Evolutionary conservation across 441 rosid genomes (phyloP).

Genomic region (Populus hybrid): DNA sequence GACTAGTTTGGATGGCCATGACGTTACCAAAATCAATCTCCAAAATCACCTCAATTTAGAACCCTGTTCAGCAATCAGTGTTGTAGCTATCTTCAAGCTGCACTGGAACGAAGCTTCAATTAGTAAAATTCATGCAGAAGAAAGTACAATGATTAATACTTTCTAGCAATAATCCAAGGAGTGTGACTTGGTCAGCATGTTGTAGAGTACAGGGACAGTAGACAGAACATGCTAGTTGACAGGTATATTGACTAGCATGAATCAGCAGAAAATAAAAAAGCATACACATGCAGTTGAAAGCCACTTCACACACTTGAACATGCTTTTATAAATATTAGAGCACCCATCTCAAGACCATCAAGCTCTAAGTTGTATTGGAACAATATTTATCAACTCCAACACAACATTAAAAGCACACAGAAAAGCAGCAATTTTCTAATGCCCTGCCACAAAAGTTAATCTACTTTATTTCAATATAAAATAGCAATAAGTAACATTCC

Average conservation of each 20-base stretch:
- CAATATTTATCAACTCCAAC: too few relatives aligned
- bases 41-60: not conserved
- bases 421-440: too few relatives aligned
- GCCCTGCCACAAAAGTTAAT: too few relatives aligned
- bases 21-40: constrained; percentile 11
- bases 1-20: constrained; percentile 33
- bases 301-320: not conserved
- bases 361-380: not conserved
- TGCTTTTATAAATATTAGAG: not conserved
- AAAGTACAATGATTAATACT: not conserved
- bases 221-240: not conserved
- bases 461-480: not conserved
- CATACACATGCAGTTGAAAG: not conserved
- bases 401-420: too few relatives aligned
- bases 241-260: not conserved
- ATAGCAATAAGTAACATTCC: not conserved
- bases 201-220: not conserved
- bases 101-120: constrained; percentile 1
- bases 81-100: constrained; percentile 10
- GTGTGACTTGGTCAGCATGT: not conserved
- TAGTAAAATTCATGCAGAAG: constrained; percentile 1
- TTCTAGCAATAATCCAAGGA: not conserved
- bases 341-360: not conserved
- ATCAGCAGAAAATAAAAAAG: not conserved
- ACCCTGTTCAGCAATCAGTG: not conserved